Base-by-base conservation (phyloP, 2,329 filamentous ascomycete species). In the Parafenestella ontariensis region DNA sequence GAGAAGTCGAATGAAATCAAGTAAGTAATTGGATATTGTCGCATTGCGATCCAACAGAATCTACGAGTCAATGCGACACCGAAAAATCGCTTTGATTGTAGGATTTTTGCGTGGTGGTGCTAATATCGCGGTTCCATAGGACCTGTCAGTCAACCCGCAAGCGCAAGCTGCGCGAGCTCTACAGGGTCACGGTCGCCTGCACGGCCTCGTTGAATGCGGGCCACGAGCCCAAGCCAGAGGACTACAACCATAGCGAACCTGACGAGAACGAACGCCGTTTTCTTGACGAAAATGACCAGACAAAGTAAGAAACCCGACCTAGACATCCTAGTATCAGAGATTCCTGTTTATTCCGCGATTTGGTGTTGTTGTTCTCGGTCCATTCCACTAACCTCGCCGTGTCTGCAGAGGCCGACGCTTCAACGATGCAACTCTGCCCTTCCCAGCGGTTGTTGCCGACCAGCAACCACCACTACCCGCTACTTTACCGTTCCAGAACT, bases 91-190 rank as follows among this genome's bases (percentile, higher is more conserved):
- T 77, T 63, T 23, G 45, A 59, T 76, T 73, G 48, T 58, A 62
- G 76, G 77, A 67, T 70, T 64, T 39, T 43, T 10, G 54, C 61
- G 75, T 72, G 47, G 73, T 76, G 61, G 71, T 76, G 69, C 69
- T 75, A 66, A 70, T 74, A 66, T 68, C 51, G 59, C 63, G 61
- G 55, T 66, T n/a, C 64, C 58, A 58, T 61, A 78, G 76, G 64
- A 65, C 63, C 58, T 81, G 80, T 84, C 86, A 90, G 83, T 85
- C 84, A 78, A 91, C 90, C 83, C 89, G 91, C 79, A 95, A 96
- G 86, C 88, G 91, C 78, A 96, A 96, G 83, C 85, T 96, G 76
- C 89, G 89, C 76, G 90, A 95, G 81, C 85, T 96, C 70, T 96
- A 90, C 82, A 84, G 85, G 83, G 88, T 90, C 82, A 89, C 57